phyloP scores from a whole-genome alignment of 345 rosid genomes.

The Firmiana major region DNA sequence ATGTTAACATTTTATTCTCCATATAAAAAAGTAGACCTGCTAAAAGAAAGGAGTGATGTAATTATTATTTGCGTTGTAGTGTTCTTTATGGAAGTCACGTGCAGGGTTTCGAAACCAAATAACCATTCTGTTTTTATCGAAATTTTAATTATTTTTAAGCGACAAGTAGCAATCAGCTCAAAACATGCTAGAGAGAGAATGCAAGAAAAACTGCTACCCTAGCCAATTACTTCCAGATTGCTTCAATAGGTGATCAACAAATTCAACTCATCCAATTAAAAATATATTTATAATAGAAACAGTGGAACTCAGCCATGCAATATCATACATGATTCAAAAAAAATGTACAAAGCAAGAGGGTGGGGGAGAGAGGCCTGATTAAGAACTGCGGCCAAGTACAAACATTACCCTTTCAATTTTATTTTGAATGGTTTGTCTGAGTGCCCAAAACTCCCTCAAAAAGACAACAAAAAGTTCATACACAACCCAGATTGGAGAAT shows the following conservation, averaged over 20 bases:
- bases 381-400: no score
- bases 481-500: neutral
- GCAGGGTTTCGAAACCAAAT: neutral
- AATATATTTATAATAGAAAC: neutral
- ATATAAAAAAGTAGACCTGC: neutral
- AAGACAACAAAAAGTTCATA: neutral
- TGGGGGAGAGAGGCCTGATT: no score
- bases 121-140: neutral
- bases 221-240: neutral
- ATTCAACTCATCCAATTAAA: neutral
- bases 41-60: neutral
- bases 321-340: neutral
- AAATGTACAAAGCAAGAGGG: no score
- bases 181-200: neutral
- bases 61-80: no score
- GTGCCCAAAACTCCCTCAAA: neutral
- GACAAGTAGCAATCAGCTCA: neutral
- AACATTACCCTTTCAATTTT: neutral
- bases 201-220: neutral
- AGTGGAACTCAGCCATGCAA: neutral
- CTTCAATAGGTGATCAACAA: neutral
- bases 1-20: neutral
- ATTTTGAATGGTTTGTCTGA: neutral
- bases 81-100: no score
- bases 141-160: neutral